Evolutionary conservation across 2,329 filamentous ascomycete species (phyloP), one percentile per base, ranked within the genome.

Genomic region (Cytospora piceicola): DNA sequence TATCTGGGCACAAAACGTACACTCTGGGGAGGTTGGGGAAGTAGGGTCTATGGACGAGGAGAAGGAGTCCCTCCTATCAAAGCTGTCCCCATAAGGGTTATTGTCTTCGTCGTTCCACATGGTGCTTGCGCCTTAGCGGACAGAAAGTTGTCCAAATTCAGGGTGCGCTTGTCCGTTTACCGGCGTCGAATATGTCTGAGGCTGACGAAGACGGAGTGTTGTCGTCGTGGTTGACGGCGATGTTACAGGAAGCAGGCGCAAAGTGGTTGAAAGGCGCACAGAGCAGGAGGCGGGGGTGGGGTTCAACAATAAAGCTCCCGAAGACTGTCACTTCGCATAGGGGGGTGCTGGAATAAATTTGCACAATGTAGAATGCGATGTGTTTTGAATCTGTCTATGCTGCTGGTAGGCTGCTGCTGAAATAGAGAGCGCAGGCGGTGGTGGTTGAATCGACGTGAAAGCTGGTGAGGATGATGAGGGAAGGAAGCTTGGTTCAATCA

Each of bases 31-130:
- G 53, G 77, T 78, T 56, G 89, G 88, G 49, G 89, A 91, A 63
- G 87, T 81, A 27, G 89, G 87, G 74, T 90, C 88, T 53, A 83
- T 81, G 36, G 90, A 90, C 32, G 90, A 92, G 55, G 88, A 84
- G 76, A 90, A 88, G 68, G 91, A 92, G 77, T 96, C 92, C 73
- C 92, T 88, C 73, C 91, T 90, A 77, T 95, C 92, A 81, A 96
- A 97, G 78, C 92, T 94, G 73, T 83, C 87, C 70, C 93, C 94
- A 75, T 98, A 97, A 6, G 94, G 94, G 77, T 98, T 98, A 80
- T 98, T 98, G 76, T 98, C 93, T 81, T 98, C 94, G 83, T 98
- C 94, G 85, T 97, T 96, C 94, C 94, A 98, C 94, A 98, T 98
- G 71, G 73, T 85, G 76, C 61, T 62, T 36, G 64, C 27, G 1